These are phyloP conservation scores for Moricandia moricandioides DNA, from an alignment of 345 rosid species.

Conservation along the genomic window DNA sequence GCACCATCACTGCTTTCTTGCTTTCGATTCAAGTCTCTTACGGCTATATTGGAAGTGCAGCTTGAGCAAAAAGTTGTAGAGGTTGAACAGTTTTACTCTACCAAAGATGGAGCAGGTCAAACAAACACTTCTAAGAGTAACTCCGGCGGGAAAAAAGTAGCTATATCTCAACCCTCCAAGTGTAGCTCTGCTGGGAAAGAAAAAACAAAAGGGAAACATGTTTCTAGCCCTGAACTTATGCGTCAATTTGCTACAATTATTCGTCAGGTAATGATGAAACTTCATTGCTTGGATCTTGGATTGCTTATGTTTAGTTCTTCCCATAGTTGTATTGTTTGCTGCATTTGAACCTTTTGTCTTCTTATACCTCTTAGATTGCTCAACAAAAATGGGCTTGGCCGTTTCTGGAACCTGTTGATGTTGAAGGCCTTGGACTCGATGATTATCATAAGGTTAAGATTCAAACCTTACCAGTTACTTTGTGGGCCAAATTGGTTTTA, in stretches of 20 bases:
- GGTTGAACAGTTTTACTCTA: constrained; percentile 56
- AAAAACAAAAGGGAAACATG: constrained; percentile 52
- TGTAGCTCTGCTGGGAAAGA: constrained; percentile 48
- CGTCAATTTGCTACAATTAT: constrained; percentile 51
- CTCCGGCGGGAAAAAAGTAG: constrained; percentile 48
- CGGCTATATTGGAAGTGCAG: constrained; percentile 39
- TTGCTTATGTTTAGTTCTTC: neutral
- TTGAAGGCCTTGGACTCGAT: constrained; percentile 63
- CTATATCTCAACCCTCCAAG: constrained; percentile 43
- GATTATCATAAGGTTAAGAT: constrained; percentile 63
- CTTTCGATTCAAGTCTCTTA: neutral
- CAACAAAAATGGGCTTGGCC: constrained; percentile 80
- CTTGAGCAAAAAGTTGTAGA: constrained; percentile 57
- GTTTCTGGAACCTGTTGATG: constrained; percentile 76
- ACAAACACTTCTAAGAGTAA: constrained; percentile 44
- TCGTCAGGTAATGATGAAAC: constrained; percentile 45
- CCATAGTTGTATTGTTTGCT: neutral
- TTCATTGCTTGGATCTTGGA: neutral
- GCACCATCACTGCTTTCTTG: neutral
- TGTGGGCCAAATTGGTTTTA: neutral
- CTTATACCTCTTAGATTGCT: constrained; percentile 46
- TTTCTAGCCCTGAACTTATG: constrained; percentile 52
- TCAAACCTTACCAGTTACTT: neutral
- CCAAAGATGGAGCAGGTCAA: constrained; percentile 38
- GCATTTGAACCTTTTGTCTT: neutral